Conservation (phyloP, 768 basidiomycete genomes). For the Tubosaeta sp. region DNA sequence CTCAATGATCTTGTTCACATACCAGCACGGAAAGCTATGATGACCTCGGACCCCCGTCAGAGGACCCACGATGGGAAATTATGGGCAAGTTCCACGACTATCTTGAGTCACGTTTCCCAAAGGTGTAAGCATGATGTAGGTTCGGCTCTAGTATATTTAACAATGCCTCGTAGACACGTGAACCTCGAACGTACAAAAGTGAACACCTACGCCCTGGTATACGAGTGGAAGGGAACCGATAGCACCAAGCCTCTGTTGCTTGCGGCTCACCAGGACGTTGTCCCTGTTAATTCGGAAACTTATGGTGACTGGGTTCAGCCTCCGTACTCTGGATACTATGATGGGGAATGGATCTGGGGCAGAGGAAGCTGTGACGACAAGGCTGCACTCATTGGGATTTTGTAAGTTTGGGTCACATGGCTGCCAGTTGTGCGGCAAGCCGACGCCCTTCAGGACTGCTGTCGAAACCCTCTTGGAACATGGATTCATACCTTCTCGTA, state of each 20-base stretch:
- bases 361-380: slow-evolving; percentile 47
- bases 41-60: slow-evolving; percentile 42
- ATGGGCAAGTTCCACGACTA: slow-evolving; percentile 23
- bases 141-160: neutral
- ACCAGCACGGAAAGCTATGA: slow-evolving; percentile 52
- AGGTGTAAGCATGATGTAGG: slow-evolving; percentile 39
- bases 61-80: slow-evolving; percentile 42
- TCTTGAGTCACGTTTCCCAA: slow-evolving; percentile 49
- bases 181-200: slow-evolving; percentile 49
- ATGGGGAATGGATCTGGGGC: slow-evolving; percentile 45
- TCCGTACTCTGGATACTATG: slow-evolving; percentile 47
- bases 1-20: neutral
- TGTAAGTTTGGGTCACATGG: slow-evolving; percentile 22
- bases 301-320: slow-evolving; percentile 44
- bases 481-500: slow-evolving; percentile 28
- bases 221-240: slow-evolving; percentile 54
- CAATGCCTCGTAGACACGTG: slow-evolving; percentile 34
- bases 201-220: slow-evolving; percentile 57
- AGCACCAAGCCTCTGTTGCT: slow-evolving; percentile 53
- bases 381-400: slow-evolving; percentile 32
- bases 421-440: neutral
- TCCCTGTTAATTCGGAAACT: slow-evolving; percentile 45
- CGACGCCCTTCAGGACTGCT: slow-evolving; percentile 11
- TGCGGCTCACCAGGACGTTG: slow-evolving; percentile 48
- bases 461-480: slow-evolving; percentile 25